Conservation (phyloP, 352 stramenopile species). For the Pythium pyrilobum region DNA sequence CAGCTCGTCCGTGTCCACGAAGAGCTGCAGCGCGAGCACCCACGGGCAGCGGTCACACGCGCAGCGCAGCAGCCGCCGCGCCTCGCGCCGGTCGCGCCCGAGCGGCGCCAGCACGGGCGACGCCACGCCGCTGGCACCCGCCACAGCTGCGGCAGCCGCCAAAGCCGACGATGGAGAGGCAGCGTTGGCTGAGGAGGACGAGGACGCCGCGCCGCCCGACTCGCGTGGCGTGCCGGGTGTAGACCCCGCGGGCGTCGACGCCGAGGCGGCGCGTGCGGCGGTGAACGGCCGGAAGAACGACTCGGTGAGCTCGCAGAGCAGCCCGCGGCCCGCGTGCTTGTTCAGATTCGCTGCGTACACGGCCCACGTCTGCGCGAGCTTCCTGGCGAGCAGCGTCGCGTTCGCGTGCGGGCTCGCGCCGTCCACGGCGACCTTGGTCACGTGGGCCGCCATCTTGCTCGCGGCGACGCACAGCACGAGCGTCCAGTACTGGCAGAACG, state of each 20-base stretch:
- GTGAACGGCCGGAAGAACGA: slow-evolving; percentile 58
- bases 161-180: too few relatives aligned
- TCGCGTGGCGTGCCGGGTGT: slow-evolving; percentile 9
- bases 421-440: slow-evolving; percentile 49
- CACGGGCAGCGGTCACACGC: slow-evolving; percentile 67
- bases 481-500: slow-evolving; percentile 72
- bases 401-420: slow-evolving; percentile 19
- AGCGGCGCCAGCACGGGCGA: slow-evolving; percentile 14
- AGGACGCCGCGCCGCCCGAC: background rate
- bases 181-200: background rate
- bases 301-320: slow-evolving; percentile 58
- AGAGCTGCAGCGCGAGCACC: slow-evolving; percentile 65
- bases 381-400: slow-evolving; percentile 23
- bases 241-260: slow-evolving; percentile 15
- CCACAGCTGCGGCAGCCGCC: too few relatives aligned
- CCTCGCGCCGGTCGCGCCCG: slow-evolving; percentile 20
- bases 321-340: slow-evolving; percentile 39
- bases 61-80: slow-evolving; percentile 56
- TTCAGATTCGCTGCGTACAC: slow-evolving; percentile 51
- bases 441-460: slow-evolving; percentile 49
- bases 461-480: slow-evolving; percentile 47
- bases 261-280: slow-evolving; percentile 5
- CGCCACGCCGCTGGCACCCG: background rate
- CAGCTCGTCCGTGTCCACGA: slow-evolving; percentile 66
- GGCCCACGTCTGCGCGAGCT: slow-evolving; percentile 52